Conservation (phyloP, 208 protist species). For the Leishmania lainsoni region DNA sequence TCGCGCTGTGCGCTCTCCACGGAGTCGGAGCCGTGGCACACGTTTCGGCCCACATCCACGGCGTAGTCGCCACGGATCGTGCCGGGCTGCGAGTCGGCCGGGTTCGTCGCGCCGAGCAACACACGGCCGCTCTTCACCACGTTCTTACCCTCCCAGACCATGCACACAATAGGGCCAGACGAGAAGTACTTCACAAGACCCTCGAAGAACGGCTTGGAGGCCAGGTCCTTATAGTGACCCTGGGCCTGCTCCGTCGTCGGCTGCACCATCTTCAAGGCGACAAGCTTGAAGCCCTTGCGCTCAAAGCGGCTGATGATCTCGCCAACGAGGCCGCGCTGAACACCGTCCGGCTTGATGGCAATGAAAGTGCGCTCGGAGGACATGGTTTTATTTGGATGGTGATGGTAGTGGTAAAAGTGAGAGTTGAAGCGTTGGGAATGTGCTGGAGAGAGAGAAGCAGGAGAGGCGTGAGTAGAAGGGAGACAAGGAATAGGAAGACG, state of each 20-base stretch:
- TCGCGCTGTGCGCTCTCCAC: slow-evolving; percentile 94
- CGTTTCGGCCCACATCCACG: slow-evolving; percentile 96
- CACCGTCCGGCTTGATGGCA: slow-evolving; percentile 95
- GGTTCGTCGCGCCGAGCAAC: slow-evolving; percentile 97
- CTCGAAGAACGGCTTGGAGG: slow-evolving; percentile 94
- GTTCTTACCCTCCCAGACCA: slow-evolving; percentile 97
- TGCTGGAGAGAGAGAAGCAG: background rate
- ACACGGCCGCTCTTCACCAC: slow-evolving; percentile 93
- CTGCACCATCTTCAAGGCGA: slow-evolving; percentile 93
- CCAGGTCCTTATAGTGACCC: slow-evolving; percentile 91
- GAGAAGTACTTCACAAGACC: slow-evolving; percentile 95
- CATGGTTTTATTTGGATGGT: slow-evolving; percentile 33
- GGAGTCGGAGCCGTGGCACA: slow-evolving; percentile 97
- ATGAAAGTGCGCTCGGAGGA: slow-evolving; percentile 95
- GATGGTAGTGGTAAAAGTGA: background rate
- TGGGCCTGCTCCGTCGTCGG: slow-evolving; percentile 83
- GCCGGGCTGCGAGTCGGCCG: slow-evolving; percentile 91
- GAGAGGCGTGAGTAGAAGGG: background rate
- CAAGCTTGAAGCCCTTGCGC: slow-evolving; percentile 96
- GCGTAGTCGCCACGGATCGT: slow-evolving; percentile 97
- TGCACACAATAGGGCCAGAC: slow-evolving; percentile 96
- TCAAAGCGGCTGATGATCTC: slow-evolving; percentile 97
- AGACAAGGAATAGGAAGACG: background rate
- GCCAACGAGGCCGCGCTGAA: slow-evolving; percentile 93
- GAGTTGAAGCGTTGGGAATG: background rate